Base-by-base conservation (phyloP, 1,139 yeast genomes). In the Candida gigantensis region DNA sequence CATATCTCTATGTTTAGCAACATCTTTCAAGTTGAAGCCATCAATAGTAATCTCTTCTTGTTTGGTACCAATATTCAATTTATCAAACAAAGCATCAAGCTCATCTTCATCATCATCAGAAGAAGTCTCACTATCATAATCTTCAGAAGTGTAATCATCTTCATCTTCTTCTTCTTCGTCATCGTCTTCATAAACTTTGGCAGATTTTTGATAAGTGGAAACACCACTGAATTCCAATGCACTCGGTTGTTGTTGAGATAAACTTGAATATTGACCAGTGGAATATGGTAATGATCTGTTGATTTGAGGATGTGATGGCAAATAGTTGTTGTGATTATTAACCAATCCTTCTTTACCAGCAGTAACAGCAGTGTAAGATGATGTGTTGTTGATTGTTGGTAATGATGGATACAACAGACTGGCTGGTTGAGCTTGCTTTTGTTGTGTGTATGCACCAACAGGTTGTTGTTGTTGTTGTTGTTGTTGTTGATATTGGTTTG, bases 141-240 rank as follows among this genome's bases (percentile, higher is more conserved):
- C 47, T 16, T 35, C 43, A 29, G 32, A 20, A 24, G 28, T 16
- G 9, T 52, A 52, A n/a, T 44, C 43, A 17, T 34, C 40, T 6
- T 39, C 41, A 11, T 43, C 45, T n/a, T 34, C 37, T 4, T 45
- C 46, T 1, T 45, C 50, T 5, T 34, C 42, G 6, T 41, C 35
- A 3, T 40, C 51, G 2, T 42, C 43, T 12, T 29, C 33, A 23
- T 41, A 41, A 14, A 47, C 37, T 46, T 62, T 64, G 5, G 61
- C 65, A 11, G 72, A 50, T 48, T 64, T 70, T 46, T 70, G 76
- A 42, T 46, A 52, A 36, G 58, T 56, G 15, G 72, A 65, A 32
- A 69, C 65, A 24, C 71, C 72, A 33, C 68, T 68, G 45, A 65
- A 69, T 30, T 69, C 75, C 44, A 62, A 48, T 4, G 57, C 49